Evolutionary conservation across 208 protist genomes (phyloP).

Genomic region (Endotrypanum monterogeii): DNA sequence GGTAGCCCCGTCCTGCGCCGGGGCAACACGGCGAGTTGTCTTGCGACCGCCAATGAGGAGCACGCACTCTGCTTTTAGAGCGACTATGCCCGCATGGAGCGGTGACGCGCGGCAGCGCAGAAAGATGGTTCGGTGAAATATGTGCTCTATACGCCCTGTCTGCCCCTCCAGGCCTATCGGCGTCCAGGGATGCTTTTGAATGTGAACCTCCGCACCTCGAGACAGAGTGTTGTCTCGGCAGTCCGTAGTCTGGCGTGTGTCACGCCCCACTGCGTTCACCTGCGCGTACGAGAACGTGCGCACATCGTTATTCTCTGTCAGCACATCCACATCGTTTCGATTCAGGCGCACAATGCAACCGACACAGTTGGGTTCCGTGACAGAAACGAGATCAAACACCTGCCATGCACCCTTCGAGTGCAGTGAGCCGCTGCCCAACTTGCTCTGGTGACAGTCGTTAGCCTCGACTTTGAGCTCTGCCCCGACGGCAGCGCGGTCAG

Average conservation of each 20-base stretch:
- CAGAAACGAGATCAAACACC: conserved; percentile 85
- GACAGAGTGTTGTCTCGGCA: conserved; percentile 71
- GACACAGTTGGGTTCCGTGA: conserved; percentile 63
- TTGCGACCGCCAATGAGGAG: conserved; percentile 75
- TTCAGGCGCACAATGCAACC: conserved; percentile 79
- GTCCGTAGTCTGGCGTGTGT: conserved; percentile 68
- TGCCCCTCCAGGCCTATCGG: conserved; percentile 72
- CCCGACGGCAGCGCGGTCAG: conserved; percentile 55
- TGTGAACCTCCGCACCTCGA: conserved; percentile 76
- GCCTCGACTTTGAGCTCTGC: conserved; percentile 76
- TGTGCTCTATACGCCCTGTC: conserved; percentile 82
- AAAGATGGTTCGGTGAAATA: conserved; percentile 86
- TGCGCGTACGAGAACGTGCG: conserved; percentile 68
- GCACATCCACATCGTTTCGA: conserved; percentile 69
- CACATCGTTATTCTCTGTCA: conserved; percentile 84
- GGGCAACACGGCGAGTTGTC: conserved; percentile 41
- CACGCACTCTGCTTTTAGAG: conserved; percentile 64
- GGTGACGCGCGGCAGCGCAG: conserved; percentile 64
- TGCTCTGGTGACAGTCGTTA: conserved; percentile 88
- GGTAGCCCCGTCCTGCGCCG: conserved; percentile 8
- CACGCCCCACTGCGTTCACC: conserved; percentile 58
- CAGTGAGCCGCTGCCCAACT: conserved; percentile 64
- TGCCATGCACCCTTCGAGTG: conserved; percentile 71
- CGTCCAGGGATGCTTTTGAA: conserved; percentile 57
- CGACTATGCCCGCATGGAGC: conserved; percentile 78